Percentiles rank a stretch among this genome's conserved stretches.
phyloP scores from a whole-genome alignment of 2,329 filamentous ascomycete species.

The Beauveria sp. region DNA sequence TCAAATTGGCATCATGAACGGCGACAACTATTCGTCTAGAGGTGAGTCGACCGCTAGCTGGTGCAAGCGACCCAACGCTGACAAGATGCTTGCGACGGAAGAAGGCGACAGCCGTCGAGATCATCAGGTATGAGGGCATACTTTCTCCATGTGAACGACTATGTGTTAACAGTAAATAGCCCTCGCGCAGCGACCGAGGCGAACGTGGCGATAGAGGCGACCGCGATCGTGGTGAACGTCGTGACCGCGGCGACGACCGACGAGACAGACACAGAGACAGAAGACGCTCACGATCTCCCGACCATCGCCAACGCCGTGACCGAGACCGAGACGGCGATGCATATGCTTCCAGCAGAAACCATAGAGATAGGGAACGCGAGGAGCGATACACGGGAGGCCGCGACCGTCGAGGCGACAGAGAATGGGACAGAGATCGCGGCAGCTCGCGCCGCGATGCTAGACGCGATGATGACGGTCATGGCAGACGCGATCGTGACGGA shows the following conservation, averaged over 20 bases:
- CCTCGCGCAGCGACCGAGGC: conserved; percentile 23
- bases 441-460: conserved; percentile 52
- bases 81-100: conserved; percentile 15
- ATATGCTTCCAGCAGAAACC: conserved; percentile 88
- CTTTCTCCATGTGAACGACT: neutral
- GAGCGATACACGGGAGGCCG: conserved; percentile 71
- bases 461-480: conserved; percentile 53
- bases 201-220: conserved; percentile 22
- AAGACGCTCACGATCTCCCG: conserved; percentile 81
- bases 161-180: conserved; percentile 19
- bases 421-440: conserved; percentile 66
- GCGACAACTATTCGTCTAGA: conserved; percentile 72
- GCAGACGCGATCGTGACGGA: conserved; percentile 50
- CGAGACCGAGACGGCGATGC: conserved; percentile 80
- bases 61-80: conserved; percentile 18
- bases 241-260: conserved; percentile 27
- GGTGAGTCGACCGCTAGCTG: conserved; percentile 41
- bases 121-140: conserved; percentile 39
- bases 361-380: conserved; percentile 87
- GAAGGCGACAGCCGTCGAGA: conserved; percentile 49
- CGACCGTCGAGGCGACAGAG: conserved; percentile 60
- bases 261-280: conserved; percentile 34
- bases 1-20: conserved; percentile 59
- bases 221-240: conserved; percentile 23
- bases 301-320: conserved; percentile 63